These are phyloP conservation scores for Pythium vanterpoolii DNA, from an alignment of 352 stramenopile species.

Conservation along the genomic window DNA sequence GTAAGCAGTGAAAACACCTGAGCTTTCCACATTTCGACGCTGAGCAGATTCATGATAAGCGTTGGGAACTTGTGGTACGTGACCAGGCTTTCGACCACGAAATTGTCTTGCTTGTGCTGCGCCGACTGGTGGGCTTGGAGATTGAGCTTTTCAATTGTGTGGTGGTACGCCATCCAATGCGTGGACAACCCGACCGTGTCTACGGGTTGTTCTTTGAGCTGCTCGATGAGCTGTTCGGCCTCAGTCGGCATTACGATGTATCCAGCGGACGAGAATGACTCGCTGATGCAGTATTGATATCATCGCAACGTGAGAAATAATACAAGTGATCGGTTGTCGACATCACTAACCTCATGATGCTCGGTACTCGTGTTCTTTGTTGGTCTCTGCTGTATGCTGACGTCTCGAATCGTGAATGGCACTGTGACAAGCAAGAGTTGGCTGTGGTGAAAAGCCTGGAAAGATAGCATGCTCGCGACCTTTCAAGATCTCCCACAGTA, in stretches of 20 bases:
- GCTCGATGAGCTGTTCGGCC: conserved; percentile 83
- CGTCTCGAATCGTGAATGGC: background rate
- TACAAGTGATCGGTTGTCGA: background rate
- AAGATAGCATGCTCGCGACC: conserved; percentile 15
- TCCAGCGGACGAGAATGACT: conserved; percentile 7
- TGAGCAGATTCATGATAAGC: conserved; percentile 87
- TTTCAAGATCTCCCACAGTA: conserved; percentile 22
- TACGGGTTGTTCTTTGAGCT: conserved; percentile 51
- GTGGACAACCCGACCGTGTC: conserved; percentile 53
- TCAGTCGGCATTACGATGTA: conserved; percentile 80
- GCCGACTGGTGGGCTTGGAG: conserved; percentile 91
- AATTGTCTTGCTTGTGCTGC: conserved; percentile 90
- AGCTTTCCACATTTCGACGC: conserved; percentile 89
- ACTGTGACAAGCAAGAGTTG: background rate
- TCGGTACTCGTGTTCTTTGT: background rate
- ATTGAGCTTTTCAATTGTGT: conserved; percentile 91
- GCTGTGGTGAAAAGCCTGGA: background rate
- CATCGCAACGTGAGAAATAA: background rate
- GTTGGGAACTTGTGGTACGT: conserved; percentile 90
- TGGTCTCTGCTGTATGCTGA: no score
- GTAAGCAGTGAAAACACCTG: conserved; percentile 63
- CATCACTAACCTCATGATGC: background rate
- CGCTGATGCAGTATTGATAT: conserved; percentile 5
- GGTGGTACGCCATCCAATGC: conserved; percentile 87
- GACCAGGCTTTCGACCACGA: conserved; percentile 90